Base-by-base conservation (phyloP, 225 moss, liverwort and hornwort species). In the Bryum argenteum region DNA sequence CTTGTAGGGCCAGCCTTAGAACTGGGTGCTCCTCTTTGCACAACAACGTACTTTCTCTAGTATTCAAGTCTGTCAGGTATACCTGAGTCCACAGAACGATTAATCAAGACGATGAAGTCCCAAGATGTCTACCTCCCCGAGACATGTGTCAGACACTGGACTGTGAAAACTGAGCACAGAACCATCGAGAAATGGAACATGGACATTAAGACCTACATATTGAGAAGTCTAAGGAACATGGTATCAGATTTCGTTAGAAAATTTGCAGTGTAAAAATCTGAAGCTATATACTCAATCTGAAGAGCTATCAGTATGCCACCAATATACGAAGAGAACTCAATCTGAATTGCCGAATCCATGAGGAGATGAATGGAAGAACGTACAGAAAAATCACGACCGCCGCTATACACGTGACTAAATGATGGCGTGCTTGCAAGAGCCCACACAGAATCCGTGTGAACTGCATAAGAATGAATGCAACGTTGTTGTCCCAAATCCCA, bases 401-500 rank as follows among this genome's bases (percentile, higher is more conserved):
- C 95, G 70, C 88, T 93, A 65, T 85, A 91, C 18, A 96, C 91
- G 77, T 92, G 95, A 79, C 89, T 88, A 61, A 92, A 95, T 8
- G 92, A 85, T 45, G 95, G 80, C 26, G 89, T 92, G 82, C 92
- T 90, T 37, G 95, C 92, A 60, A 95, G 80, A 7, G 95, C 89
- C 95, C 95, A 95, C 52, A 95, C 95, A 45, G 95, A 95, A 61
- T 92, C 95, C 9, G 92, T 95, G 80, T 95, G 95, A 24, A 95
- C 95, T 55, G 95, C 95, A 74, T 95, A 95, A 43, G 95, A 95
- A 77, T 95, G 95, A 28, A 95, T 81, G 79, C 95, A 95, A 21
- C 95, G 95, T 24, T 95, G 95, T 48, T 95, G 95, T 58, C 95
- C 95, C 51, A 95, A 75, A 82, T 95, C 95, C 95, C 95, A 95